Base-by-base conservation (phyloP, 75 land plant genomes). In the Selaginella moellendorffii region DNA sequence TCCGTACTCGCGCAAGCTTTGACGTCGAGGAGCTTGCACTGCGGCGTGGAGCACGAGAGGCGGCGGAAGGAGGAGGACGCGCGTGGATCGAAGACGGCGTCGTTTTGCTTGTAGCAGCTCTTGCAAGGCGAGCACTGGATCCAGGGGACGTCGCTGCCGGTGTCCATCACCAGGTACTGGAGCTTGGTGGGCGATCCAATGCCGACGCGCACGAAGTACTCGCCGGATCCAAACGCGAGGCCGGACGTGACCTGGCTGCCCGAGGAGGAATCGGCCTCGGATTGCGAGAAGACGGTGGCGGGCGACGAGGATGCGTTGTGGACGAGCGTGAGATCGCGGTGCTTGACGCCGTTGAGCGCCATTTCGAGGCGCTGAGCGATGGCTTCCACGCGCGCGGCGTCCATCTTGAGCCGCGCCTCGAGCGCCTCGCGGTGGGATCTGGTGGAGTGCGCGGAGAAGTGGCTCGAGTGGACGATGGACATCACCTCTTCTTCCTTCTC, bases 91-190 rank as follows among this genome's bases (percentile, higher is more conserved):
- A 56, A 56, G 9, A 56, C 21, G 9, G 59, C 23, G 24, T 56
- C 59, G 19, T 19, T 2, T 19, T 56, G 59, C 59, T 56, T 56
- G 59, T 56, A 56, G 59, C 59, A 56, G 59, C 59, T 19, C 59
- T 19, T 56, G 59, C 59, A 80, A 62, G 0, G 79, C 73, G 1
- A 82, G 64, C 46, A 10, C 69, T 73, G 72, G 79, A 87, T 0
- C 52, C 77, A 0, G 22, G 1, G 17, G 21, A 26, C 31, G 1
- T 17, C 30, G 29, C 29, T 14, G 26, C 5, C 31, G 61, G 59
- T 56, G 59, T 56, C 59, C 24, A 56, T 21, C 21, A 56, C 59
- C 59, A 56, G 19, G 9, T 21, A 25, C 21, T 8, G 5, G 17
- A 8, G 59, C 59, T 19, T 56, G 25, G 59, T 5, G 25, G 66